Percentiles rank a stretch among this genome's conserved stretches.
Evolutionary conservation across 352 stramenopile species (phyloP).

Genomic region (Thraustochytrium striatum): DNA sequence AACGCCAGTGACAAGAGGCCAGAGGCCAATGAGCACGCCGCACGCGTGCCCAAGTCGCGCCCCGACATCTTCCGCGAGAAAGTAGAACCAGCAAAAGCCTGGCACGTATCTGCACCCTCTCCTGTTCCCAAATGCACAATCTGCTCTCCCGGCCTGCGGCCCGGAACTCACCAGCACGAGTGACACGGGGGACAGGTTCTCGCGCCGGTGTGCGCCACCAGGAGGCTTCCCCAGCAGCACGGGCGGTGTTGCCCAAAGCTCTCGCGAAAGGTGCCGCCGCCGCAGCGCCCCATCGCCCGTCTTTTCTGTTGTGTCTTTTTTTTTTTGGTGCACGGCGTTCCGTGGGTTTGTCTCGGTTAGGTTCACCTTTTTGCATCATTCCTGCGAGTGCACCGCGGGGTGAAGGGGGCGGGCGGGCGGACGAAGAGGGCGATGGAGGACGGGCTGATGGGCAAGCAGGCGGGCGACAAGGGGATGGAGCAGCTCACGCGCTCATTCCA

Average conservation of each 20-base stretch:
- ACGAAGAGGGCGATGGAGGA: background rate
- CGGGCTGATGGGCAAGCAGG: background rate
- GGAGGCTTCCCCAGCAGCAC: background rate
- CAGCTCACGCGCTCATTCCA: constrained; percentile 33
- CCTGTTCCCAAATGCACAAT: background rate
- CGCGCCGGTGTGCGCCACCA: background rate
- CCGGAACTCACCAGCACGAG: background rate
- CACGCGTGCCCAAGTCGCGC: background rate
- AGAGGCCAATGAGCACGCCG: background rate
- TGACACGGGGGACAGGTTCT: background rate
- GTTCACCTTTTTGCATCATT: background rate
- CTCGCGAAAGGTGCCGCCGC: background rate
- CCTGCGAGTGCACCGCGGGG: background rate
- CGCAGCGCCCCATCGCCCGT: background rate
- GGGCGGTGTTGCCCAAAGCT: background rate
- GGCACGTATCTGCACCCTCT: background rate
- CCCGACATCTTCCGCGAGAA: background rate
- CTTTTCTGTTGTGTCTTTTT: background rate
- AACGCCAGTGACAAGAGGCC: background rate
- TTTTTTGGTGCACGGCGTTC: background rate
- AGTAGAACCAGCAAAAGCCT: background rate
- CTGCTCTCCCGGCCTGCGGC: background rate
- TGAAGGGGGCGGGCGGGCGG: background rate
- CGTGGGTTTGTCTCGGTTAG: background rate
- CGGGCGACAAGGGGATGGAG: background rate